Evolutionary conservation across 345 rosid species (phyloP).

Genomic region (Bruguiera gymnorhiza): DNA sequence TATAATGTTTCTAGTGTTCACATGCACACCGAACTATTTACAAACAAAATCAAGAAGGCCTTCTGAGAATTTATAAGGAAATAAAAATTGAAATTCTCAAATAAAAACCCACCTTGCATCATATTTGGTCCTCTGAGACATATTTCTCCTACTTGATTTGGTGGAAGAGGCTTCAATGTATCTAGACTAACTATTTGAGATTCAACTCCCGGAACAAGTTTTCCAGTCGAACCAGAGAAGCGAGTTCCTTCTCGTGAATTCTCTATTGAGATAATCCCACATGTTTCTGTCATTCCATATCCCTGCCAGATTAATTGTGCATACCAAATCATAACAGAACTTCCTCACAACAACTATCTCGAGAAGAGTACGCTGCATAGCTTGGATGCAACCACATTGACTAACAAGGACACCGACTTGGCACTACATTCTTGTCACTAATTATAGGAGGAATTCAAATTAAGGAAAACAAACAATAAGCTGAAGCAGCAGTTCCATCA

Average conservation of each 20-base stretch:
- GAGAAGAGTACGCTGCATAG: not conserved
- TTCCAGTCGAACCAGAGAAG: slow-evolving; percentile 68
- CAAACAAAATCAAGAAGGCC: not conserved
- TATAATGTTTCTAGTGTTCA: not conserved
- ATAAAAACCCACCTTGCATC: slow-evolving; percentile 59
- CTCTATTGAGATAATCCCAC: slow-evolving; percentile 63
- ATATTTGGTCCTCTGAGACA: slow-evolving; percentile 83
- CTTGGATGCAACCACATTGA: too few species aligned
- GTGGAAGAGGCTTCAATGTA: slow-evolving; percentile 65
- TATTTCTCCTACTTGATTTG: slow-evolving; percentile 66
- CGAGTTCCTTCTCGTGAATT: slow-evolving; percentile 36
- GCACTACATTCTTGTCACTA: not conserved
- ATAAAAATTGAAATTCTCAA: not conserved
- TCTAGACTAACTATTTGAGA: slow-evolving; percentile 62
- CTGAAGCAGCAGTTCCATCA: too few species aligned
- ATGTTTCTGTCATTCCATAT: slow-evolving; percentile 88
- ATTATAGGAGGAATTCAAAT: not conserved
- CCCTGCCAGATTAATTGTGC: slow-evolving; percentile 45
- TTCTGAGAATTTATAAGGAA: not conserved
- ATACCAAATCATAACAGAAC: slow-evolving; percentile 2
- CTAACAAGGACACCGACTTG: not conserved
- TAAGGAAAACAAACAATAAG: not conserved
- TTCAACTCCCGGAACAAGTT: slow-evolving; percentile 64
- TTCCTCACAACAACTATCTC: not conserved
- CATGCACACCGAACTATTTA: not conserved